Evolutionary conservation across 225 moss, liverwort and hornwort species (phyloP).

Genomic region (Marchantia paleacea): DNA sequence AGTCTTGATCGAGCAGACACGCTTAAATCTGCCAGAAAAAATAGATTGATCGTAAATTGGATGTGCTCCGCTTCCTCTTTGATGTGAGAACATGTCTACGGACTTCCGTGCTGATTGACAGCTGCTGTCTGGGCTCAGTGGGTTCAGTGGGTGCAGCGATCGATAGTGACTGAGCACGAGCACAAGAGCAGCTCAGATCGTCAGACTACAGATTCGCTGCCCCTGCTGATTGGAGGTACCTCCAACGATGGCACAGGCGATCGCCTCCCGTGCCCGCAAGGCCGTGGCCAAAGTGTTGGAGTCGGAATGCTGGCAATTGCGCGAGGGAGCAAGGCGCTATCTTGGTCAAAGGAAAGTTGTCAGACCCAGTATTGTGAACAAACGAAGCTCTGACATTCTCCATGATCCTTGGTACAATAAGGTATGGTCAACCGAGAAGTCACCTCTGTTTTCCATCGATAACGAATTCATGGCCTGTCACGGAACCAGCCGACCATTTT

Average conservation of each 20-base stretch:
- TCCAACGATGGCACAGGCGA: constrained; percentile 24
- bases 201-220: neutral
- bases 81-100: neutral
- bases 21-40: neutral
- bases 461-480: neutral
- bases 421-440: constrained; percentile 30
- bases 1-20: neutral
- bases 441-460: neutral
- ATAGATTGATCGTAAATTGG: neutral
- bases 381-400: constrained; percentile 87
- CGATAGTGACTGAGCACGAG: neutral
- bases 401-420: constrained; percentile 99
- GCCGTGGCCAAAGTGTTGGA: constrained; percentile 10
- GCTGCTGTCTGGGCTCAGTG: neutral
- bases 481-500: neutral
- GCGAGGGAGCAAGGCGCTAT: constrained; percentile 26
- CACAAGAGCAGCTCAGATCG: neutral
- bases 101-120: neutral
- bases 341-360: constrained; percentile 7
- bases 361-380: constrained; percentile 71
- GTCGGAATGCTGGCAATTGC: constrained; percentile 16
- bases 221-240: neutral
- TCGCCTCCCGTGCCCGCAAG: constrained; percentile 16
- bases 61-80: neutral
- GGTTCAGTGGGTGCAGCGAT: neutral